Evolutionary conservation across 2,329 filamentous ascomycete genomes (phyloP), one percentile per base, ranked within the genome.

Genomic region (Colletotrichum echinochloae): DNA sequence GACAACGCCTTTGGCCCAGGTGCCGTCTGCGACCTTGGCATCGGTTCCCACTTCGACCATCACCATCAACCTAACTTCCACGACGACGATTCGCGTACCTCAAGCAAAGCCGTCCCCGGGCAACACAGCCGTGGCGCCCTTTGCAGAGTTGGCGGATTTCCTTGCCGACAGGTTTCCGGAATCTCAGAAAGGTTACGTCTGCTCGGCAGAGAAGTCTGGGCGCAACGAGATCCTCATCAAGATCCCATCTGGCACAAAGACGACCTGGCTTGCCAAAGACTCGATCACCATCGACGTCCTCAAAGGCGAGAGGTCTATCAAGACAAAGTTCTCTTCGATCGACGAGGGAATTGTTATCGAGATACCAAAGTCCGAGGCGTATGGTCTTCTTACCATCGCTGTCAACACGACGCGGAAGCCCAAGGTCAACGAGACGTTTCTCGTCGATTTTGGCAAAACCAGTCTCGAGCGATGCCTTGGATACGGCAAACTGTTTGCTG

Each of bases 361-460:
- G 69, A 82, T 91, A 35, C 81, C 84, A 5, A 81, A 80, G 35
- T 83, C 83, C 33, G 88, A 91, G 70, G 87, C 88, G 7, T 80
- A 88, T 71, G 90, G 89, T 39, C 77, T 88, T 46, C 78, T 91
- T 60, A 87, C 87, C 63, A 82, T 92, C 54, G 85, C 86, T 2
- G 83, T 92, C 44, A 82, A 86, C 65, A 89, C 89, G 1, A 88
- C 83, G 18, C 87, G 84, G 65, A 87, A 86, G 71, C 90, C 90
- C 30, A 87, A 85, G 77, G 83, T 91, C 72, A 88, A 88, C 74
- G 88, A 91, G 79, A 86, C 86, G 0, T 88, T 91, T 76, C 84
- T 85, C 48, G 79, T 91, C 37, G 86, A 90, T 76, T 89, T 91
- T 77, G 87, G 88, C 56, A 85, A 80, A 76, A 80, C 83, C 28